Evolutionary conservation across 768 basidiomycete genomes (phyloP).

Genomic region (Dioszegia crocea): DNA sequence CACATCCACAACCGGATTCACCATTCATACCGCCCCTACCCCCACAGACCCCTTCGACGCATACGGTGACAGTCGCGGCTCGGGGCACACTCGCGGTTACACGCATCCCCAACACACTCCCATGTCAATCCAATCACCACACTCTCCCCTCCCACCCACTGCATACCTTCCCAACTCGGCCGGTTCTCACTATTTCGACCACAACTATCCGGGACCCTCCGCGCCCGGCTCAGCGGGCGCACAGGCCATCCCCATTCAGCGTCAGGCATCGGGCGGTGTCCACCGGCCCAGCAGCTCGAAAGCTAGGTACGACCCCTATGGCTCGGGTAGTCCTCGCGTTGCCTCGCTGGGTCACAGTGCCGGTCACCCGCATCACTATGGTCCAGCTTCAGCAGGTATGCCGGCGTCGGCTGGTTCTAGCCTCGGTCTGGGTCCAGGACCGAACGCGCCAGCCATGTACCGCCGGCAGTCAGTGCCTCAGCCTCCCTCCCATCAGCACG

Average conservation of each 20-base stretch:
- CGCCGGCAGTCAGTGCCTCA: slow-evolving; percentile 10
- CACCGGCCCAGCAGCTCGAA: slow-evolving; percentile 15
- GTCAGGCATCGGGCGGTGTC: slow-evolving; percentile 6
- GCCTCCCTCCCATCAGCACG: neutral
- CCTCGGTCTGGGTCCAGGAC: neutral
- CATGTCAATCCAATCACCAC: neutral
- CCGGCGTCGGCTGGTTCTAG: neutral
- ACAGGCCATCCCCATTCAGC: slow-evolving; percentile 5
- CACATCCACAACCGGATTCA: slow-evolving; percentile 12
- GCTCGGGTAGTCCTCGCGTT: slow-evolving; percentile 1
- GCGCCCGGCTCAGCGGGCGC: neutral
- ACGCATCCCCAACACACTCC: slow-evolving; percentile 5
- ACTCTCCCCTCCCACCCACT: slow-evolving; percentile 12
- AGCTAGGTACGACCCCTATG: slow-evolving; percentile 20
- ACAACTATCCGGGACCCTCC: neutral
- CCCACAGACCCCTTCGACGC: slow-evolving; percentile 11
- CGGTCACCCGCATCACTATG: neutral
- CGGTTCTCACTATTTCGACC: slow-evolving; percentile 8
- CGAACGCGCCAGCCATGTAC: neutral
- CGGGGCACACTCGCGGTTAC: neutral
- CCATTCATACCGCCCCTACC: slow-evolving; percentile 10
- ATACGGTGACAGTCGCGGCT: neutral
- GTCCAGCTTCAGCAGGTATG: neutral
- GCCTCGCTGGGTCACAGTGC: neutral
- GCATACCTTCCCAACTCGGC: neutral